Evolutionary conservation across 805 yeast genomes (phyloP).

Genomic region (Candida montana): DNA sequence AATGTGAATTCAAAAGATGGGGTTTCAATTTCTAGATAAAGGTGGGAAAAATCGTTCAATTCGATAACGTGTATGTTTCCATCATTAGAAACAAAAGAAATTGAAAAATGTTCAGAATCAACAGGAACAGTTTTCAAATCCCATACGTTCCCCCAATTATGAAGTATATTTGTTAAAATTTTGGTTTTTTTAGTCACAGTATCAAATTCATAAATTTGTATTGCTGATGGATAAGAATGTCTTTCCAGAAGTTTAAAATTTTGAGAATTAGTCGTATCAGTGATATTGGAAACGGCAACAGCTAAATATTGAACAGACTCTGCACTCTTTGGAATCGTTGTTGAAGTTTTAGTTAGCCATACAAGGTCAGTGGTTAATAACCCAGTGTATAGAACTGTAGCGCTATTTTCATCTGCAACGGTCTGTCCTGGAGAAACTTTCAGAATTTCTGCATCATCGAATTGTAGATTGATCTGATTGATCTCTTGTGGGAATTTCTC

Average conservation of each 20-base stretch:
- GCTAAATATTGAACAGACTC: constrained; percentile 54
- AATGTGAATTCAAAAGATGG: constrained; percentile 26
- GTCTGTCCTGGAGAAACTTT: constrained; percentile 16
- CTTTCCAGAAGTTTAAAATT: constrained; percentile 25
- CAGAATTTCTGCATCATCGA: constrained; percentile 12
- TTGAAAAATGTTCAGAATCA: constrained; percentile 36
- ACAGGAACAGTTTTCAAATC: constrained; percentile 37
- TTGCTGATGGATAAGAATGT: constrained; percentile 31
- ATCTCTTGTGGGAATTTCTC: constrained; percentile 21
- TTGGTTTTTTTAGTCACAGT: constrained; percentile 23
- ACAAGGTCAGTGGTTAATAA: constrained; percentile 46
- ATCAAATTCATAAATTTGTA: constrained; percentile 41
- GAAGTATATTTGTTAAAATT: constrained; percentile 29
- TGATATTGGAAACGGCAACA: constrained; percentile 38
- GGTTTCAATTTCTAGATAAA: constrained; percentile 16
- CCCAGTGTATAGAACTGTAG: constrained; percentile 43
- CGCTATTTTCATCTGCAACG: constrained; percentile 25
- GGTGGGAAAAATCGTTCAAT: constrained; percentile 21
- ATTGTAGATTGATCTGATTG: constrained; percentile 14
- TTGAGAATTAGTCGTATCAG: constrained; percentile 24
- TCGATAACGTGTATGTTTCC: constrained; percentile 49
- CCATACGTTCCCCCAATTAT: constrained; percentile 41
- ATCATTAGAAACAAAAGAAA: constrained; percentile 52
- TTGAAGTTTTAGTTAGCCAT: constrained; percentile 40
- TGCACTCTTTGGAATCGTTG: no score